Conservation (phyloP, 2,329 filamentous ascomycete genomes). For the Pleoardoris graminearum region DNA sequence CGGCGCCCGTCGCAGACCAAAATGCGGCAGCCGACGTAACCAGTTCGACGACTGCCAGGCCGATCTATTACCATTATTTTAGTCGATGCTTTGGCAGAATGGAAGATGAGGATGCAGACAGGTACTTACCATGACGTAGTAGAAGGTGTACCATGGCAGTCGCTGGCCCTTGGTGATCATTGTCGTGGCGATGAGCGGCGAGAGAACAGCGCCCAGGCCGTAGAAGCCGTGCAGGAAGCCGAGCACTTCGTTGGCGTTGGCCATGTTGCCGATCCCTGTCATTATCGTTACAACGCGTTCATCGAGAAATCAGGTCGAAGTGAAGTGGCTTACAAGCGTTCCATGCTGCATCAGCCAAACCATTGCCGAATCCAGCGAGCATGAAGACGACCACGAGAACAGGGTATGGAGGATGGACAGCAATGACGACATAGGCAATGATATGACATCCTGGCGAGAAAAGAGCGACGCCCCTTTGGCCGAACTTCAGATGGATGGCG, state of each 20-base stretch:
- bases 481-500: constrained; percentile 64
- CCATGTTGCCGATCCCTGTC: constrained; percentile 68
- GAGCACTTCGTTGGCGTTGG: constrained; percentile 71
- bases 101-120: no score
- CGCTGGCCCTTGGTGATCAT: constrained; percentile 65
- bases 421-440: constrained; percentile 66
- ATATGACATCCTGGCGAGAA: constrained; percentile 66
- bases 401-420: constrained; percentile 70
- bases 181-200: constrained; percentile 70
- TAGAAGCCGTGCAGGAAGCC: constrained; percentile 75
- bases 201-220: constrained; percentile 70
- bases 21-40: constrained; percentile 59
- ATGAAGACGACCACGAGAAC: constrained; percentile 67
- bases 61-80: constrained; percentile 49
- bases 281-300: no score
- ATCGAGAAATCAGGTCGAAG: no score
- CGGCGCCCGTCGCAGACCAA: constrained; percentile 63
- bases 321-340: constrained; percentile 40
- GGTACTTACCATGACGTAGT: constrained; percentile 70
- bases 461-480: constrained; percentile 72
- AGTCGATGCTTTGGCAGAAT: no score
- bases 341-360: constrained; percentile 65
- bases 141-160: constrained; percentile 72
- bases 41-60: constrained; percentile 60
- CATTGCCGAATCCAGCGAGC: constrained; percentile 72